Conservation (phyloP, 2,329 filamentous ascomycete genomes). For the Colletotrichum zoysiae region DNA sequence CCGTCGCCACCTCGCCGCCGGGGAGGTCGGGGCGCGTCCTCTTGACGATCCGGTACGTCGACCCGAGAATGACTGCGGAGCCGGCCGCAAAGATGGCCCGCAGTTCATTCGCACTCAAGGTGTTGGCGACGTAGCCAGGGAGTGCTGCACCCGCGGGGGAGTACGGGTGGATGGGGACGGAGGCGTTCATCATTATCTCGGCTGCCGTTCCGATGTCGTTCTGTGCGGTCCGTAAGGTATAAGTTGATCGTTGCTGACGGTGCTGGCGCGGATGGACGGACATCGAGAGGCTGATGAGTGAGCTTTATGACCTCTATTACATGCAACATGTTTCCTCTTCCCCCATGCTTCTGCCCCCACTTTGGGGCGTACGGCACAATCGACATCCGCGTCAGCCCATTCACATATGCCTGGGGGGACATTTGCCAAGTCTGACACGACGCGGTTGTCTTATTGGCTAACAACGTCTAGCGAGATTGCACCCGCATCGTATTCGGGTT, state of each 20-base stretch:
- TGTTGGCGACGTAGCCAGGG: conserved; percentile 74
- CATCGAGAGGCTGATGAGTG: background rate
- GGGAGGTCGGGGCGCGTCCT: conserved; percentile 65
- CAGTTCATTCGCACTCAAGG: conserved; percentile 69
- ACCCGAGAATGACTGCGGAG: conserved; percentile 67
- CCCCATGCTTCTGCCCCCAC: background rate
- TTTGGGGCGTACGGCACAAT: conserved; percentile 15
- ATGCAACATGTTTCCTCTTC: background rate
- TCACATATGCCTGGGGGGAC: background rate
- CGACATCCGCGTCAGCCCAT: conserved; percentile 31
- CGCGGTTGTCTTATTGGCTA: conserved; percentile 5
- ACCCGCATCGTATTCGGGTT: conserved; percentile 27
- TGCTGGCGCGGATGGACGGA: no score
- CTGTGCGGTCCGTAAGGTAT: background rate
- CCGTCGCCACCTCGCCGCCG: conserved; percentile 66
- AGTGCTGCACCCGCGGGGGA: conserved; percentile 76
- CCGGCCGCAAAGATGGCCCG: conserved; percentile 70
- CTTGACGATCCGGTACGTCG: conserved; percentile 67
- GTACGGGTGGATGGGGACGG: conserved; percentile 70
- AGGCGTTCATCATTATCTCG: conserved; percentile 26
- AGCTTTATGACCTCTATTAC: background rate
- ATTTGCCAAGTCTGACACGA: background rate
- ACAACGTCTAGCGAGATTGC: conserved; percentile 23
- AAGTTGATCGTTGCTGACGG: background rate
- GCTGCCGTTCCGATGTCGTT: background rate